Base-by-base conservation (phyloP, 1,139 yeast genomes). In the Candida sp. region DNA sequence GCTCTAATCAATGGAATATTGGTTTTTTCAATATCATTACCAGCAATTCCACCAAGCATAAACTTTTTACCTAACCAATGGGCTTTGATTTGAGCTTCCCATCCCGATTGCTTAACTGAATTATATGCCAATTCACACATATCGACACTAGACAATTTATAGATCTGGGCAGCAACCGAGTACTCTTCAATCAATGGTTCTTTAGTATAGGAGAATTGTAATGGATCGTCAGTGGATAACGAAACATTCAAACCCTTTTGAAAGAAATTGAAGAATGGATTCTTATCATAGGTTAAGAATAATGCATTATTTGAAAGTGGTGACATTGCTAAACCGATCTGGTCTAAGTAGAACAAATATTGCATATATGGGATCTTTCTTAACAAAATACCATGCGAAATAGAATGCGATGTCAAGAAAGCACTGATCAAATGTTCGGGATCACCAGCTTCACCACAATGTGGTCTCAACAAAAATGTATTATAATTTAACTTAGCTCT, bases 391-490 rank as follows among this genome's bases (percentile, higher is more conserved):
- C 99, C 99, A 60, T 95, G 99, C 37, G 96, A 88, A 49, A 93
- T 95, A 43, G 95, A 88, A 58, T 93, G 95, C 1, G 97, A 83
- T 0, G 95, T 82, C 57, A 95, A 68, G 58, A 87, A 95, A 1
- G 99, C 95, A 44, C 93, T 79, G 37, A 91, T 89, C 60, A 95
- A 75, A 68, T 95, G 99, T 57, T 91, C 98, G 1, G 99, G 97
- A 57, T 95, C 98, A 43, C 99, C 99, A 5, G 99, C 99, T 66
- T 95, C 99, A 51, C 99, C 99, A 56, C 97, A 88, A 63, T 95
- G 99, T 2, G 99, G 99, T 57, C 99, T 80, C 54, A 95, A 72
- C 19, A 89, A 95, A 65, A 95, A 84, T 0, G 98, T 91, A 60
- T 88, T 91, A 66, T 79, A 87, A 0, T 87, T 85, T 43, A 90